These are phyloP conservation scores for Leccinum ochraceum DNA, from an alignment of 768 basidiomycete genomes.

Conservation along the genomic window DNA sequence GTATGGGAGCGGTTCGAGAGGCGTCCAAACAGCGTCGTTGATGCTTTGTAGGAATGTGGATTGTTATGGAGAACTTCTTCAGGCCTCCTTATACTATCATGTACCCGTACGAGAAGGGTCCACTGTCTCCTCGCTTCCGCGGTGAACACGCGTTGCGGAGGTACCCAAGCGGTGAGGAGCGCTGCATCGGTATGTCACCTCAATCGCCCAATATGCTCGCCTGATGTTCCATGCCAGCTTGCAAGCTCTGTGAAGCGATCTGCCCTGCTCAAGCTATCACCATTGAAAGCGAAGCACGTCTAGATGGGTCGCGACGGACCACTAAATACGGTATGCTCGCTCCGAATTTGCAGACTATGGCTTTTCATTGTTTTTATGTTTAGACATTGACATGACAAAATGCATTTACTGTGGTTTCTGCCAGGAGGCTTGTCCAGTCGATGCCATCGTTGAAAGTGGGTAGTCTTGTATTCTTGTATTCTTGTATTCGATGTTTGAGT, in stretches of 20 bases:
- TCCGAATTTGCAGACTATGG: neutral
- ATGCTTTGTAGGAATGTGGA: constrained; percentile 84
- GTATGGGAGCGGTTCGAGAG: constrained; percentile 45
- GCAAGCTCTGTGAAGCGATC: constrained; percentile 98
- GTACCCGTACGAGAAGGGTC: constrained; percentile 98
- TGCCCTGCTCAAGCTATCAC: constrained; percentile 99
- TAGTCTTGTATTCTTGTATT: constrained; percentile 16
- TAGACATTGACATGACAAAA: constrained; percentile 99
- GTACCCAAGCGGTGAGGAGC: constrained; percentile 97
- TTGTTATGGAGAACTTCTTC: constrained; percentile 90
- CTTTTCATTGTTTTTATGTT: neutral
- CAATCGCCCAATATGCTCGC: neutral
- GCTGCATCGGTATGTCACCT: constrained; percentile 85
- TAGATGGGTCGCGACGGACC: constrained; percentile 94
- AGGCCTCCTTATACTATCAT: constrained; percentile 97
- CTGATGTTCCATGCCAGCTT: constrained; percentile 55
- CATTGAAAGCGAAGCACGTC: constrained; percentile 95
- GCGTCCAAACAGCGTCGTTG: constrained; percentile 8
- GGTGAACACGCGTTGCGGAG: constrained; percentile 96
- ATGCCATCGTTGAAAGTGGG: constrained; percentile 98
- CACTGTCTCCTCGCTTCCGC: constrained; percentile 95
- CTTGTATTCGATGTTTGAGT: constrained; percentile 6
- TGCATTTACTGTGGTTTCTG: constrained; percentile 99
- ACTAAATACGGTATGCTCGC: constrained; percentile 84
- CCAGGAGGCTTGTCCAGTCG: constrained; percentile 99